Percentiles rank a stretch among this genome's conserved stretches.
These are phyloP conservation scores for Lepiota brunneoincarnata DNA, from an alignment of 768 basidiomycete genomes.

Conservation along the genomic window DNA sequence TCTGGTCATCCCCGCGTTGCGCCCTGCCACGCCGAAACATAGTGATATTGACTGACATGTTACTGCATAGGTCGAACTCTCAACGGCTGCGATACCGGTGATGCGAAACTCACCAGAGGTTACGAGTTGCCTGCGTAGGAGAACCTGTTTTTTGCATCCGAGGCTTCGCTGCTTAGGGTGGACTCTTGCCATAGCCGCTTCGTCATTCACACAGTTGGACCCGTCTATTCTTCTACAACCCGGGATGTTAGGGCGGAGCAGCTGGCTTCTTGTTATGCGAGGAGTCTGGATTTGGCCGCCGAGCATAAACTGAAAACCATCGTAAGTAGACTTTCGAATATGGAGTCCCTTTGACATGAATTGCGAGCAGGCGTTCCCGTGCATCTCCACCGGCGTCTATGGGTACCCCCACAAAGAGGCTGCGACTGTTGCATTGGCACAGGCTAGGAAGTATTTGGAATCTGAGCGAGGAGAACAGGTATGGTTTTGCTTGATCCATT, in stretches of 20 bases:
- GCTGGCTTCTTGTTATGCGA: conserved; percentile 67
- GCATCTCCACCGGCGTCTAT: conserved; percentile 78
- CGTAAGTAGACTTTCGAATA: conserved; percentile 35
- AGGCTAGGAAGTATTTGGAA: conserved; percentile 57
- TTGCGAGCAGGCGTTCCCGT: conserved; percentile 67
- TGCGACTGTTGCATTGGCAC: conserved; percentile 64
- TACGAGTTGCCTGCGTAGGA: conserved; percentile 75
- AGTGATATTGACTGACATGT: background rate
- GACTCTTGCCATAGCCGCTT: conserved; percentile 43
- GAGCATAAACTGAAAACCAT: conserved; percentile 61
- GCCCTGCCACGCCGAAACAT: background rate
- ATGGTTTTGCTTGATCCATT: conserved; percentile 18
- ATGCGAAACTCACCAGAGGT: conserved; percentile 77
- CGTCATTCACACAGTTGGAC: conserved; percentile 83
- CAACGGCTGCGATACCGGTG: conserved; percentile 67
- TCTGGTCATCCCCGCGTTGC: no score
- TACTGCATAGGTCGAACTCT: conserved; percentile 50
- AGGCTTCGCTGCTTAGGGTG: background rate
- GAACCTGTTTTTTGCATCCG: conserved; percentile 14
- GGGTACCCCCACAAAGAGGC: conserved; percentile 76
- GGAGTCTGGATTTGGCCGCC: conserved; percentile 59
- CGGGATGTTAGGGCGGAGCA: conserved; percentile 45
- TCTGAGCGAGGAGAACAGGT: conserved; percentile 47
- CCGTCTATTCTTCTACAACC: conserved; percentile 49
- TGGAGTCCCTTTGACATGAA: background rate